Evolutionary conservation across 106 monocot species (phyloP).

Genomic region (Dioscorea zingiberensis): DNA sequence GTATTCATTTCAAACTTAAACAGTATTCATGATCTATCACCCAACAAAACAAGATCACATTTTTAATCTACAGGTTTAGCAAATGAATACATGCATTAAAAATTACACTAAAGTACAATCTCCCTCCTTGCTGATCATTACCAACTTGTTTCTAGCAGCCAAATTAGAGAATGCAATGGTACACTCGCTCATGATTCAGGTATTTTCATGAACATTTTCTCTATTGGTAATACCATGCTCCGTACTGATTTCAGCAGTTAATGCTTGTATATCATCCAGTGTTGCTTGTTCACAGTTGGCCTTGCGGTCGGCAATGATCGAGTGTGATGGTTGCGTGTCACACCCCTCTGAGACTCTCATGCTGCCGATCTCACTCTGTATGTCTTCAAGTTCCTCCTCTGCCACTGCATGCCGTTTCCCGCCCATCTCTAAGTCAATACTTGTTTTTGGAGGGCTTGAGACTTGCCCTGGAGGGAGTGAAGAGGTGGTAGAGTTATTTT

Average conservation of each 20-base stretch:
- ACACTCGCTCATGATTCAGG: too few relatives aligned
- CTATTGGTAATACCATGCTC: slow-evolving; percentile 22
- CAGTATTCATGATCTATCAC: not conserved
- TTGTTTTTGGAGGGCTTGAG: slow-evolving; percentile 25
- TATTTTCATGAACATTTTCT: slow-evolving; percentile 13
- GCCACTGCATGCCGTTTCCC: slow-evolving; percentile 42
- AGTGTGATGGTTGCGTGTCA: slow-evolving; percentile 17
- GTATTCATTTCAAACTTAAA: not conserved
- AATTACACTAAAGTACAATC: too few relatives aligned
- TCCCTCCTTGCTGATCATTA: too few relatives aligned
- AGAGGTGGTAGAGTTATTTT: slow-evolving; percentile 25
- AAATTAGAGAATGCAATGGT: too few relatives aligned
- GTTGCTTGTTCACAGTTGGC: slow-evolving; percentile 29
- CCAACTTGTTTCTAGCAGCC: too few relatives aligned
- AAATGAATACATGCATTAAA: too few relatives aligned
- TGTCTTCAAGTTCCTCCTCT: slow-evolving; percentile 50
- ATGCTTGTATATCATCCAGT: slow-evolving; percentile 17
- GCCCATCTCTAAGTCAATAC: slow-evolving; percentile 46
- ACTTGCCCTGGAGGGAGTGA: slow-evolving; percentile 21
- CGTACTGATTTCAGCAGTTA: slow-evolving; percentile 32
- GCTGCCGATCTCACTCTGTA: slow-evolving; percentile 55
- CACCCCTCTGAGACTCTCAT: slow-evolving; percentile 23
- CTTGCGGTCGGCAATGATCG: slow-evolving; percentile 13
- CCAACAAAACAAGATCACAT: not conserved
- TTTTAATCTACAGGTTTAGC: not conserved